phyloP scores from a whole-genome alignment of 305 asterid species.

The Euphrasia arctica region DNA sequence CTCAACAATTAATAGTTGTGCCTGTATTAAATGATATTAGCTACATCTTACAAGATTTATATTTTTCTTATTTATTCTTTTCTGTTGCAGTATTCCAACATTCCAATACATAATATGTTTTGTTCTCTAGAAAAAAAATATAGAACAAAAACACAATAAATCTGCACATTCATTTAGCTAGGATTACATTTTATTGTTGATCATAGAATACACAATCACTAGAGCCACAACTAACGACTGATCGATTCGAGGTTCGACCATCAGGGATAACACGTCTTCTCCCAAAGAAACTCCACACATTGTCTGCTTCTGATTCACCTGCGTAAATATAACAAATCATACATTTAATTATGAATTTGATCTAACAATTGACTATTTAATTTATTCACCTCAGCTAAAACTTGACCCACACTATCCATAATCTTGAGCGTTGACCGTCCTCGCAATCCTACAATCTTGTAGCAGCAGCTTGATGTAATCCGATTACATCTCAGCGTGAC shows the following conservation, averaged over 20 bases:
- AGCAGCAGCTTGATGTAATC: constrained; percentile 31
- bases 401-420: constrained; percentile 37
- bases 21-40: too few relatives aligned
- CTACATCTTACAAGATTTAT: too few relatives aligned
- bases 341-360: neutral
- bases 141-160: too few relatives aligned
- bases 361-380: neutral
- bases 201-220: constrained; percentile 45
- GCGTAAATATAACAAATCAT: constrained; percentile 15
- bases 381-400: constrained; percentile 20
- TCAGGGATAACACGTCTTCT: constrained; percentile 53
- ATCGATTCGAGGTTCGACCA: constrained; percentile 52
- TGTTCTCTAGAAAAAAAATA: too few relatives aligned
- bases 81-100: too few relatives aligned
- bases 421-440: constrained; percentile 45
- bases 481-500: constrained; percentile 35
- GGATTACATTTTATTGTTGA: constrained; percentile 27
- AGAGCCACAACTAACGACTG: constrained; percentile 52
- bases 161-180: too few relatives aligned
- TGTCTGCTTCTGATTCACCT: constrained; percentile 45
- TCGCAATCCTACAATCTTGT: constrained; percentile 37
- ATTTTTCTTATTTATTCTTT: too few relatives aligned
- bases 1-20: too few relatives aligned
- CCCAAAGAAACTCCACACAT: constrained; percentile 47
- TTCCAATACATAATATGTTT: too few relatives aligned